Evolutionary conservation across 225 moss, liverwort and hornwort species (phyloP).

Genomic region (Asterella californica): DNA sequence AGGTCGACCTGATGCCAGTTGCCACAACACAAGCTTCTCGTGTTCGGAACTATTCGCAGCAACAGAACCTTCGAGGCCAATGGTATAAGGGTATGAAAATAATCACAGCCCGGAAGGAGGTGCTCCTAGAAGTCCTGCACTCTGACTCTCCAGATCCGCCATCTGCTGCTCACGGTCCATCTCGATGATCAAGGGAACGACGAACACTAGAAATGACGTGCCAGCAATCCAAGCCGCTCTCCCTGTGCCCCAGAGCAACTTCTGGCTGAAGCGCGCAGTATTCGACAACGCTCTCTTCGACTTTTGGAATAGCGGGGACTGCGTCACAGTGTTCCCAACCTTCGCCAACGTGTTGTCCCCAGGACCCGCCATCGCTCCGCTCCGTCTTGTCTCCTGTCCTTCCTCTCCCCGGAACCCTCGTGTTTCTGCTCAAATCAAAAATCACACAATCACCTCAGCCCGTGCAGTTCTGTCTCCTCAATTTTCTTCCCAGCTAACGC

Average conservation of each 20-base stretch:
- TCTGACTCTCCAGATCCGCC: constrained; percentile 92
- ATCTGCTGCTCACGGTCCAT: constrained; percentile 78
- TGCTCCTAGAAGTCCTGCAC: constrained; percentile 68
- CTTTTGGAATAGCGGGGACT: constrained; percentile 64
- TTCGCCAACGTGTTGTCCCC: constrained; percentile 37
- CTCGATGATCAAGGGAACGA: constrained; percentile 72
- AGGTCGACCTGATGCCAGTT: neutral
- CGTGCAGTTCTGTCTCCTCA: neutral
- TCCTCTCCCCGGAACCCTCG: neutral
- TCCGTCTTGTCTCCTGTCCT: constrained; percentile 13
- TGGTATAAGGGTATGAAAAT: neutral
- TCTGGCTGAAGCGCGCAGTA: constrained; percentile 74
- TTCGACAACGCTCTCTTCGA: constrained; percentile 65
- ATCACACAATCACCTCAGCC: neutral
- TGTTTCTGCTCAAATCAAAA: neutral
- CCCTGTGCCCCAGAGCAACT: constrained; percentile 81
- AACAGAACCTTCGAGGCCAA: neutral
- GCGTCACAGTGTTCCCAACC: constrained; percentile 57
- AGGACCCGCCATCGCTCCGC: constrained; percentile 36
- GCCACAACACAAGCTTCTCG: neutral
- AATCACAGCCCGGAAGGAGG: constrained; percentile 36
- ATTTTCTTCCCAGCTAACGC: too few species aligned
- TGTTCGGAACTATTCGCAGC: neutral
- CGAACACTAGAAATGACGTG: constrained; percentile 66
- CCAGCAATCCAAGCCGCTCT: constrained; percentile 93